Evolutionary conservation across 805 yeast species (phyloP), one percentile per base, ranked within the genome.

Genomic region (Pichia thaimueangensis): DNA sequence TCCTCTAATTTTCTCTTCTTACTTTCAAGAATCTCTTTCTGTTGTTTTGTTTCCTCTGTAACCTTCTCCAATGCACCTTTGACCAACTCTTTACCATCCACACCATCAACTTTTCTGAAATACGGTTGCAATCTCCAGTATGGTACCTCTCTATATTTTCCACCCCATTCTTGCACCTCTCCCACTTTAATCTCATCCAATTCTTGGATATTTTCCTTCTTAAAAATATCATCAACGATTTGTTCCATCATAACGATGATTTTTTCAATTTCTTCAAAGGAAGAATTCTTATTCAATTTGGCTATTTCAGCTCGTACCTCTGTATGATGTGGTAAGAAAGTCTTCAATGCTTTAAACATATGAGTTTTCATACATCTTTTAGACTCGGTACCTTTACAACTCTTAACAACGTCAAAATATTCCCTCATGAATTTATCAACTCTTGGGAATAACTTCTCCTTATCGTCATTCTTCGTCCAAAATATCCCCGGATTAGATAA

Each of bases 111-210:
- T 3, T 82, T 80, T 53, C 98, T 73, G 70, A 91, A 91, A 59
- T 86, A 84, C 2, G 98, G 98, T 64, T 91, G 98, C 50, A 95
- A 80, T 55, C 97, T 74, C 97, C 97, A 91, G 60, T 83, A 88
- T 2, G 98, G 97, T 13, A 91, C 77, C 5, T 71, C 74, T 59
- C 79, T 78, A 60, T 93, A 91, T 12, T 70, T 54, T 1, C 95
- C 95, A 37, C 95, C 95, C 89, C 94, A 83, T 51, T 78, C 78
- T 29, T 56, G 52, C 1, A 56, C 34, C 6, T 73, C 76, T 0
- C 88, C 87, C 7, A 63, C 67, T 0, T 63, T 65, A 1, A 83
- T 70, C 4, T 56, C 61, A 55, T 87, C 96, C 16, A 71, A 47
- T 39, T 71, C 73, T 4, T 63, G 68, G n/a, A 78, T 78, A 42